Evolutionary conservation across 768 basidiomycete species (phyloP), one percentile per base, ranked within the genome.

Genomic region (Amanita muscaria): DNA sequence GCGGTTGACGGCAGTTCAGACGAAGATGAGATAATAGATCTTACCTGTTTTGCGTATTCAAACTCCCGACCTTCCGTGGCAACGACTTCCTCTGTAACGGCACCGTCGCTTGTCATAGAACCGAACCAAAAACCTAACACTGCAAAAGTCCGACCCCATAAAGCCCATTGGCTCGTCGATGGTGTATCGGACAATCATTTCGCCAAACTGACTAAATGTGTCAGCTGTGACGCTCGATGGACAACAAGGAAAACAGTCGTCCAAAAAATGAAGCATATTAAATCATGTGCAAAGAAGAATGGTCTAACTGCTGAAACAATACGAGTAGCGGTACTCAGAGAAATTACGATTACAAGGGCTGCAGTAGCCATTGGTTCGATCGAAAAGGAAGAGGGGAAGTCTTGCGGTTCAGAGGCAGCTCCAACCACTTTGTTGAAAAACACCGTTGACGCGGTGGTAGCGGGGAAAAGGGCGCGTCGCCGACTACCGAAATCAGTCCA

Each of bases 201-300:
- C 4, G 56, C 57, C 2, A 69, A 57, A 19, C 55, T 88, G 2
- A 57, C 63, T 9, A 75, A 65, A 52, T 89, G 87, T 52, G 66
- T 87, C 34, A 68, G 72, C 29, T 89, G 87, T 51, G 74, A 77
- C 18, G 55, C 71, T 11, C 60, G 60, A 1, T 90, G 88, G 88
- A 89, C 83, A 3, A 63, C 75, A 10, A 70, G 73, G 43, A 91
- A 91, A 58, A 73, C 73, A 3, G 63, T 63, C 9, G 50, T 61
- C 14, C 77, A 81, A 54, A 91, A 91, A 59, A 59, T 74, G 56
- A 51, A 68, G 2, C 88, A 91, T 56, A 74, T 91, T 31, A 68
- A 69, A 39, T 64, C 67, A 5, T 91, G 88, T 57, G 76, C 82
- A 10, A 79, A 72, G 60, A 88, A 80, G 59, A 65, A 67, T 16